A percentile compares a stretch with the other conserved stretches of the same genome.
Conservation (phyloP, 352 stramenopile genomes). For the Pythium biforme region DNA sequence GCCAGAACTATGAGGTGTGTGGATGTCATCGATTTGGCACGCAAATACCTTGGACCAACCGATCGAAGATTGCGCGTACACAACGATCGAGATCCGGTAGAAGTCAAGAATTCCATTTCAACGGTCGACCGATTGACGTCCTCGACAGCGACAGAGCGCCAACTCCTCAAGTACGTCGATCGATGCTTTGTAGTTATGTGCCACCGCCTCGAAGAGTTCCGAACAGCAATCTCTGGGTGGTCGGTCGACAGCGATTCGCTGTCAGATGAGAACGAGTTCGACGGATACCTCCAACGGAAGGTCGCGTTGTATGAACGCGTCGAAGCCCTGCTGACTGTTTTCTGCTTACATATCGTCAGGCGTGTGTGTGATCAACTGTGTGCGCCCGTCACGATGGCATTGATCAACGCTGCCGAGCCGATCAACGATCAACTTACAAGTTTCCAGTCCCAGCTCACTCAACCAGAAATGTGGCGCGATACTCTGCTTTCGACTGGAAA, state of each 20-base stretch:
- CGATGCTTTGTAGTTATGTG: slow-evolving; percentile 13
- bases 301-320: slow-evolving; percentile 32
- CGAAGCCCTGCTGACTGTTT: slow-evolving; percentile 50
- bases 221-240: slow-evolving; percentile 3
- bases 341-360: slow-evolving; percentile 52
- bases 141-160: slow-evolving; percentile 19
- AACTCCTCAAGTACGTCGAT: slow-evolving; percentile 19
- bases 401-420: slow-evolving; percentile 24
- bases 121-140: not conserved
- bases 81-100: not conserved
- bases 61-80: slow-evolving; percentile 16
- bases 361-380: slow-evolving; percentile 56
- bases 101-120: not conserved
- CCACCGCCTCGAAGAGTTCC: slow-evolving; percentile 12
- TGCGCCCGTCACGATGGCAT: slow-evolving; percentile 23
- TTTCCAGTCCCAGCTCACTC: slow-evolving; percentile 37
- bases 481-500: not conserved
- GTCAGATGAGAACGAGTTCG: slow-evolving; percentile 6
- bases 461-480: slow-evolving; percentile 30
- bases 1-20: slow-evolving; percentile 13
- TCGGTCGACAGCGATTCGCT: not conserved
- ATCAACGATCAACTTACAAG: slow-evolving; percentile 48
- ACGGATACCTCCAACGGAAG: slow-evolving; percentile 20
- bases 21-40: slow-evolving; percentile 23
- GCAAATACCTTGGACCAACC: slow-evolving; percentile 28